Conservation (phyloP, 2,329 filamentous ascomycete genomes). For the Alternaria atra region DNA sequence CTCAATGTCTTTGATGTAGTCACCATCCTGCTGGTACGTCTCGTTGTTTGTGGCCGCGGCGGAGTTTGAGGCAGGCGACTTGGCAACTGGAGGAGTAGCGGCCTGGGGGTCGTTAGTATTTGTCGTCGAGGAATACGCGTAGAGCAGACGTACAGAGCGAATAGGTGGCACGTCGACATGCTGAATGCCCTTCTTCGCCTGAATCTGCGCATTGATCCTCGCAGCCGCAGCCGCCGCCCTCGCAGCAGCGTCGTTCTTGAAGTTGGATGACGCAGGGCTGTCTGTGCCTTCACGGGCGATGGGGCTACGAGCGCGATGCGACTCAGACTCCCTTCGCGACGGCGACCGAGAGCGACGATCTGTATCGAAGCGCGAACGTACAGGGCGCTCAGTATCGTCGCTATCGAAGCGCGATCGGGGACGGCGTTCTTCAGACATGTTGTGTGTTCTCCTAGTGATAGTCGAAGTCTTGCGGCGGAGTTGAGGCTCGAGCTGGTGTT, state of each 20-base stretch:
- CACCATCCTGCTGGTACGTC: conserved; percentile 93
- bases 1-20: conserved; percentile 99
- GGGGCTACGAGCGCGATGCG: conserved; percentile 82
- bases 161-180: conserved; percentile 90
- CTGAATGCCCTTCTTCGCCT: conserved; percentile 81
- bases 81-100: conserved; percentile 60
- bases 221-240: conserved; percentile 83
- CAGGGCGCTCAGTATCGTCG: conserved; percentile 74
- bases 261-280: conserved; percentile 57
- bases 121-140: neutral
- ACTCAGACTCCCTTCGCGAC: conserved; percentile 69
- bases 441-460: conserved; percentile 13
- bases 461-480: conserved; percentile 3
- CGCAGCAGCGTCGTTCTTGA: conserved; percentile 69
- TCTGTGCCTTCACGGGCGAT: conserved; percentile 61
- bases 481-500: conserved; percentile 9
- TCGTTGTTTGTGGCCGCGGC: conserved; percentile 69
- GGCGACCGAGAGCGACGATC: conserved; percentile 74
- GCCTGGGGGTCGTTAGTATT: conserved; percentile 43
- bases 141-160: conserved; percentile 60
- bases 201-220: conserved; percentile 59
- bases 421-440: conserved; percentile 81
- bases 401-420: conserved; percentile 97
- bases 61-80: conserved; percentile 62
- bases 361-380: conserved; percentile 77